A percentile compares a stretch with the other conserved stretches of the same genome.
Conservation (phyloP, 306 rosid species). For the Lathyrus oleraceus region DNA sequence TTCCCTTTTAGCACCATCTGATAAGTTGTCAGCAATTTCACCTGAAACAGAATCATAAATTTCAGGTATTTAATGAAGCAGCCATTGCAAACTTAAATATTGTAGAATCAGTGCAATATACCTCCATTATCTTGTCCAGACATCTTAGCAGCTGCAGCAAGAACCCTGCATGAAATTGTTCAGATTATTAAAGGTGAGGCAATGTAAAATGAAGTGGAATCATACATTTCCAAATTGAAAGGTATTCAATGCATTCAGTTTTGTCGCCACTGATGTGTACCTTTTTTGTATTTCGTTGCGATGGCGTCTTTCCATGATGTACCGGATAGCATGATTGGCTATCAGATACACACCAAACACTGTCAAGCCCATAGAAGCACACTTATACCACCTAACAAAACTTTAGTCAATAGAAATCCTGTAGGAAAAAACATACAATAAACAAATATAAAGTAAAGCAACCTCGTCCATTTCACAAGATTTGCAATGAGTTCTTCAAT, state of each 20-base stretch:
- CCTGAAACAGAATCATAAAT: slow-evolving; percentile 48
- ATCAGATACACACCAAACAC: slow-evolving; percentile 79
- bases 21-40: slow-evolving; percentile 52
- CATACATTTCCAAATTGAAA: slow-evolving; percentile 2
- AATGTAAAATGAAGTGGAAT: slow-evolving; percentile 22
- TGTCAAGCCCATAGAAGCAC: slow-evolving; percentile 81
- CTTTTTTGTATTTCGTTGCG: slow-evolving; percentile 70
- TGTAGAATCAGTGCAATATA: slow-evolving; percentile 30
- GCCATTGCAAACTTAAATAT: slow-evolving; percentile 20
- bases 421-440: slow-evolving; percentile 6
- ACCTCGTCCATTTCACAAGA: slow-evolving; percentile 99
- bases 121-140: slow-evolving; percentile 75
- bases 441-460: slow-evolving; percentile 28
- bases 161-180: slow-evolving; percentile 67
- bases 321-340: slow-evolving; percentile 73
- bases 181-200: slow-evolving; percentile 32
- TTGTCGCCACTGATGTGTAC: slow-evolving; percentile 40
- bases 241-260: slow-evolving; percentile 9
- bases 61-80: slow-evolving; percentile 20
- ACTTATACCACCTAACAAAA: slow-evolving; percentile 82
- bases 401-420: slow-evolving; percentile 30
- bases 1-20: slow-evolving; percentile 66
- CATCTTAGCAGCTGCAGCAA: slow-evolving; percentile 91
- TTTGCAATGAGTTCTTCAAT: slow-evolving; percentile 89
- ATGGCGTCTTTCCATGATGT: slow-evolving; percentile 68